Evolutionary conservation across 805 yeast species (phyloP), one percentile per base, ranked within the genome.

Genomic region (Candida anglica): DNA sequence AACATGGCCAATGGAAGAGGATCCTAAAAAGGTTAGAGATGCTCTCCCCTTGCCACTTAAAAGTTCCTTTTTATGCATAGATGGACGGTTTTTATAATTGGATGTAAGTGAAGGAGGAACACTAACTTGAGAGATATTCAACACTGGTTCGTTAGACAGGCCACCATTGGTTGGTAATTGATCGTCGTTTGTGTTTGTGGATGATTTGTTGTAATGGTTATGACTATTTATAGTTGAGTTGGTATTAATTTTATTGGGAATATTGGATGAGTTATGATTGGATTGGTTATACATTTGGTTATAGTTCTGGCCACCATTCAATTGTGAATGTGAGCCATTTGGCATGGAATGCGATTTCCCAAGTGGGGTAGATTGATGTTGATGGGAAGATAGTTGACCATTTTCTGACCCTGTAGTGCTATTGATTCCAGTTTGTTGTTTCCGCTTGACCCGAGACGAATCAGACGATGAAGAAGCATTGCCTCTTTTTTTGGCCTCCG

Each of bases 401-500:
- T 27, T 37, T 6, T 28, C 32, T 9, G 11, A 9, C 23, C 23
- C 23, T 9, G 9, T 21, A 11, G 15, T 31, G 3, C 6, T 60
- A 22, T 60, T 53, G 2, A 63, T 53, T 40, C 63, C 68, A 32
- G 52, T 53, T 21, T 42, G 15, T 15, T 26, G 37, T 15, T 32
- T 40, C 24, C 49, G 38, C 40, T 46, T 28, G 40, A 37, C 33
- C 32, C 45, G 30, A 26, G 46, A 43, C 17, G 46, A 32, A 10
- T 47, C 52, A 15, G 43, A 27, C n/a, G n/a, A n/a, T 11, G 55
- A 34, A 5, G 47, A 11, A 4, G 34, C 39, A 31, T 50, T 53
- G 14, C 63, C 57, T 48, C 67, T 58, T 59, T 55, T 75, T 48
- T 67, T 78, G 19, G 69, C 72, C 42, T 75, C 82, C 1, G 88